phyloP scores from a whole-genome alignment of 441 rosid genomes.

The Bocquillonia castaneifolia region DNA sequence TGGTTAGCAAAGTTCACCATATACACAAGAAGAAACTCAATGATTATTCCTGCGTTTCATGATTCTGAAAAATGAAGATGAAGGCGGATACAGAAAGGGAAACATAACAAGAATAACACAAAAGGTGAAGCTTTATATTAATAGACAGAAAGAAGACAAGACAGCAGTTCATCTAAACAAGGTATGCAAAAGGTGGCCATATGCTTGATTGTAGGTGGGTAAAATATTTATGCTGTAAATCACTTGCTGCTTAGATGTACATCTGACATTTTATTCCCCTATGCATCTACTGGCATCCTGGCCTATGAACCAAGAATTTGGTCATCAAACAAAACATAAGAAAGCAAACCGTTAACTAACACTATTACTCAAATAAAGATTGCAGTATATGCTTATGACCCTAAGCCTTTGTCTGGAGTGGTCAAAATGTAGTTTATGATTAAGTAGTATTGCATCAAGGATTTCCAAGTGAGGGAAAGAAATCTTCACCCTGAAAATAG shows the following conservation, averaged over 20 bases:
- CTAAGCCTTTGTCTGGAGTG: neutral
- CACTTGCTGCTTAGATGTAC: neutral
- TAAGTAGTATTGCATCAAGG: neutral
- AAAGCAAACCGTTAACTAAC: slow-evolving; percentile 1
- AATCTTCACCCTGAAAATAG: slow-evolving; percentile 47
- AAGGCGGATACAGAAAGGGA: neutral
- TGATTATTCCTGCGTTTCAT: neutral
- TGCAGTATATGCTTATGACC: neutral
- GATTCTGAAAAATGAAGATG: too few species aligned
- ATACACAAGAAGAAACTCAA: neutral
- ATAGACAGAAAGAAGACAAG: neutral
- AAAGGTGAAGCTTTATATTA: neutral
- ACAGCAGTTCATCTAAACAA: neutral
- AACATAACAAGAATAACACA: neutral
- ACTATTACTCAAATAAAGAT: neutral
- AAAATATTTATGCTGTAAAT: neutral
- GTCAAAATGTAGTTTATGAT: neutral
- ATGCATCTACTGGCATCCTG: neutral
- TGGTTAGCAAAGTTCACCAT: neutral
- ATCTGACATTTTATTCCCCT: neutral
- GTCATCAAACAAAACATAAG: neutral
- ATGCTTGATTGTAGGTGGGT: neutral
- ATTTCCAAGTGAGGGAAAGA: neutral
- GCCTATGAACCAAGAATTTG: neutral
- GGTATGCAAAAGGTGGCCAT: neutral